Evolutionary conservation across 2,329 filamentous ascomycete genomes (phyloP).

Genomic region (Ophiostoma australiae): DNA sequence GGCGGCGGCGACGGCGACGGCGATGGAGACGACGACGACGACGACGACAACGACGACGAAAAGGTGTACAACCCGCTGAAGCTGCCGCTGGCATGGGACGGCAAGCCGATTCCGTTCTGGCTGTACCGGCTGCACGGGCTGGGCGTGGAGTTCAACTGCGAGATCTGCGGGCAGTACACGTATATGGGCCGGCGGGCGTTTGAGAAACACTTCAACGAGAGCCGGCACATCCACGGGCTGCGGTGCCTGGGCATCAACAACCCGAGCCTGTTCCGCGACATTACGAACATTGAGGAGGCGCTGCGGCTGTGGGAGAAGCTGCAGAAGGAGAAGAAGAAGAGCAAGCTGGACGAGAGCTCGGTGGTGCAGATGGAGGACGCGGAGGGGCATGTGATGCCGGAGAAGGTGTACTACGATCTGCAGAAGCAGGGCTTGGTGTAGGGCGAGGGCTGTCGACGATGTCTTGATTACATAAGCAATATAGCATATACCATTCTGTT

Average conservation of each 20-base stretch:
- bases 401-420: slow-evolving; percentile 95
- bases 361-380: slow-evolving; percentile 98
- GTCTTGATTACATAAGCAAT: not conserved
- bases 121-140: slow-evolving; percentile 94
- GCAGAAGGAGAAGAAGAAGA: slow-evolving; percentile 74
- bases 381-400: slow-evolving; percentile 97
- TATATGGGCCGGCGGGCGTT: slow-evolving; percentile 69
- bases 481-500: not conserved
- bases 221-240: slow-evolving; percentile 84
- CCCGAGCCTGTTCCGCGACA: slow-evolving; percentile 86
- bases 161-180: slow-evolving; percentile 67
- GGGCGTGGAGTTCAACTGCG: slow-evolving; percentile 90
- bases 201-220: slow-evolving; percentile 97
- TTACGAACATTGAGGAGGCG: slow-evolving; percentile 86
- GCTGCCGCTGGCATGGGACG: slow-evolving; percentile 92
- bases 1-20: slow-evolving; percentile 59
- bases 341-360: slow-evolving; percentile 69
- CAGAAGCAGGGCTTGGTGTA: slow-evolving; percentile 84
- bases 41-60: slow-evolving; percentile 64
- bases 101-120: slow-evolving; percentile 98
- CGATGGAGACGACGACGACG: slow-evolving; percentile 28
- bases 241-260: slow-evolving; percentile 93
- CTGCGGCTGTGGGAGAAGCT: slow-evolving; percentile 89
- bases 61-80: slow-evolving; percentile 97
- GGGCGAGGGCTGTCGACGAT: not conserved